Base-by-base conservation (phyloP, 2,329 filamentous ascomycete species). In the Diaporthe nobilis region DNA sequence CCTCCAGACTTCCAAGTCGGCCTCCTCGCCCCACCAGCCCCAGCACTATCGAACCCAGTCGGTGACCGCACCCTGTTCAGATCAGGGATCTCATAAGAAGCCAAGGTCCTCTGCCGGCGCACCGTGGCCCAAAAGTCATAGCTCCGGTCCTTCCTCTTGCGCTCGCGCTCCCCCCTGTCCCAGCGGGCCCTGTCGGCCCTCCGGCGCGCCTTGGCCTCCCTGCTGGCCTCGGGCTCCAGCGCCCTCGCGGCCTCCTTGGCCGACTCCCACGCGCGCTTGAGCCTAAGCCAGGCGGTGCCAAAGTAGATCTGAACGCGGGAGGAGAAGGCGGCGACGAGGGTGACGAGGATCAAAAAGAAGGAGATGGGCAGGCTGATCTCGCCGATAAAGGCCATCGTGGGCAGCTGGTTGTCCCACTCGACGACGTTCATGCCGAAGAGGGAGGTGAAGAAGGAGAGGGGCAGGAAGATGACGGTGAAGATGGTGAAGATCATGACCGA, bases 401-500 rank as follows among this genome's bases (percentile, higher is more conserved):
- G 81, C 15, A 88, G 85, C 31, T 87, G 84, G 22, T 84, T 84
- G 2, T 85, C 87, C 91, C 91, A 92, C 81, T 92, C 90, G 5
- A 82, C 83, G 3, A 90, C 90, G 78, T 93, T 93, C 87, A 93
- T 92, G 72, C 91, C 91, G 73, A 93, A 93, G 0, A 93, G 80
- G 3, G 90, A 89, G 0, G 91, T 92, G 81, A 93, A 93, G 83
- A 93, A 93, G 25, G 89, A 91, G 8, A 93, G 81, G 0, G 91
- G 91, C 1, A 92, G 83, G 82, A 92, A 93, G 28, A 93, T 91
- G 74, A 93, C 89, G 13, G 89, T 91, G 75, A 91, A 90, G 0
- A 87, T 91, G 12, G 91, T 93, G 81, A 93, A 92, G 77, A 93
- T 91, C 88, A 92, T 91, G 75, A 93, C 88, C 22, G 90, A 90